A percentile compares a stretch with the other conserved stretches of the same genome.
These are phyloP conservation scores for Chloromonas sp. DNA, from an alignment of 163 green algal species.

Conservation along the genomic window DNA sequence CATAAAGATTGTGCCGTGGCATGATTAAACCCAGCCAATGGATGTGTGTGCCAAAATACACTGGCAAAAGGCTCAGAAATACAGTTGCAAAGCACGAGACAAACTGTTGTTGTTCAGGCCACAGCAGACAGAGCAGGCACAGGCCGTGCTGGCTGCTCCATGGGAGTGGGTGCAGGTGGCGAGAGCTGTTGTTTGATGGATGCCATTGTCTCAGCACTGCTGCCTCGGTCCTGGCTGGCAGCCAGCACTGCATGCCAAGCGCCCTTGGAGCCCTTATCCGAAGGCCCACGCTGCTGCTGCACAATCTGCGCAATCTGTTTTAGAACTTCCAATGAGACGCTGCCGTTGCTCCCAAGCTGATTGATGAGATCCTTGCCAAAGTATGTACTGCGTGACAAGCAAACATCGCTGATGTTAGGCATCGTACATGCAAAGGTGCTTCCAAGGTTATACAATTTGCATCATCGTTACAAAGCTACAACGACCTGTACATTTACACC, in stretches of 20 bases:
- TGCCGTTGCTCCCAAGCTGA: neutral
- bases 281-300: neutral
- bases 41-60: too few relatives aligned
- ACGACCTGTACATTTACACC: too few relatives aligned
- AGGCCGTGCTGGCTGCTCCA: too few relatives aligned
- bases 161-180: too few relatives aligned
- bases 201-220: neutral
- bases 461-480: too few relatives aligned
- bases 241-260: neutral
- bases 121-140: too few relatives aligned
- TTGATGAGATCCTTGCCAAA: neutral
- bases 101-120: too few relatives aligned
- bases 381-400: neutral
- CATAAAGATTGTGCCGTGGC: too few relatives aligned
- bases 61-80: too few relatives aligned
- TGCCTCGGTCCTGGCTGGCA: neutral
- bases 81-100: too few relatives aligned
- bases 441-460: too few relatives aligned
- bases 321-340: neutral
- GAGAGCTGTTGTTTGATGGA: neutral
- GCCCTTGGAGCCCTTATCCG: neutral
- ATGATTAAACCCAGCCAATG: too few relatives aligned
- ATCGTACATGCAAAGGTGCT: neutral
- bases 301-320: neutral
- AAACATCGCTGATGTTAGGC: neutral